These are phyloP conservation scores for Epichloe sylvatica DNA, from an alignment of 2,329 filamentous ascomycete species.

Conservation along the genomic window DNA sequence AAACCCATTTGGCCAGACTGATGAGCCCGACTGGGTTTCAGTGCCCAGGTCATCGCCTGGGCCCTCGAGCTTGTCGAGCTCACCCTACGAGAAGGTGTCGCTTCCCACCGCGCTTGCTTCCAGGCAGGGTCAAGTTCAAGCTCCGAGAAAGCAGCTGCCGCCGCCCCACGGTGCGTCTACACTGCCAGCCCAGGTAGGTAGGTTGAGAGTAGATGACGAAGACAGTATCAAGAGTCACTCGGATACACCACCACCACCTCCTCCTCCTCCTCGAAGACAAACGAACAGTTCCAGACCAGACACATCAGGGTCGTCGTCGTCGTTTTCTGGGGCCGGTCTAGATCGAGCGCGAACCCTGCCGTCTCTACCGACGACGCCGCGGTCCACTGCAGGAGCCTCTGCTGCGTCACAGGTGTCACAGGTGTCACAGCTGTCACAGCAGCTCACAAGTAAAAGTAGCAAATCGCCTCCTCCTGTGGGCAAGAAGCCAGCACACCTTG, in stretches of 20 bases:
- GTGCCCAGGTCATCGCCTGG: constrained; percentile 41
- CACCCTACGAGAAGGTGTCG: constrained; percentile 44
- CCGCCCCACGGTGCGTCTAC: constrained; percentile 34
- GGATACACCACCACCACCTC: constrained; percentile 22
- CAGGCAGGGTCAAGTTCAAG: constrained; percentile 27
- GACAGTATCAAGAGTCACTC: constrained; percentile 9
- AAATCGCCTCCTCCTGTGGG: constrained; percentile 44
- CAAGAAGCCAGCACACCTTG: constrained; percentile 46
- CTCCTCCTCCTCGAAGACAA: constrained; percentile 33
- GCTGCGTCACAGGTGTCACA: constrained; percentile 22
- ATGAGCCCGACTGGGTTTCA: constrained; percentile 75
- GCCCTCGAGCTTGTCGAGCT: constrained; percentile 44
- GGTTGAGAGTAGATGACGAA: constrained; percentile 30
- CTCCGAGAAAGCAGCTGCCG: constrained; percentile 34
- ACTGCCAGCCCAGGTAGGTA: constrained; percentile 32
- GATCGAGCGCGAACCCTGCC: constrained; percentile 14
- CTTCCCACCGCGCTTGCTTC: constrained; percentile 31
- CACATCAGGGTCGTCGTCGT: constrained; percentile 1
- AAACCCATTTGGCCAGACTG: constrained; percentile 65
- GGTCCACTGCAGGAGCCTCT: constrained; percentile 16
- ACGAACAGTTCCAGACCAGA: constrained; percentile 15
- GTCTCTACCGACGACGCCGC: constrained; percentile 15
- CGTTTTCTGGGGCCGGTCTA: constrained; percentile 8
- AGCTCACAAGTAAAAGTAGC: constrained; percentile 17
- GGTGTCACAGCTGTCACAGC: constrained; percentile 17